Conservation (phyloP, 345 rosid species). For the Salix dunnii region DNA sequence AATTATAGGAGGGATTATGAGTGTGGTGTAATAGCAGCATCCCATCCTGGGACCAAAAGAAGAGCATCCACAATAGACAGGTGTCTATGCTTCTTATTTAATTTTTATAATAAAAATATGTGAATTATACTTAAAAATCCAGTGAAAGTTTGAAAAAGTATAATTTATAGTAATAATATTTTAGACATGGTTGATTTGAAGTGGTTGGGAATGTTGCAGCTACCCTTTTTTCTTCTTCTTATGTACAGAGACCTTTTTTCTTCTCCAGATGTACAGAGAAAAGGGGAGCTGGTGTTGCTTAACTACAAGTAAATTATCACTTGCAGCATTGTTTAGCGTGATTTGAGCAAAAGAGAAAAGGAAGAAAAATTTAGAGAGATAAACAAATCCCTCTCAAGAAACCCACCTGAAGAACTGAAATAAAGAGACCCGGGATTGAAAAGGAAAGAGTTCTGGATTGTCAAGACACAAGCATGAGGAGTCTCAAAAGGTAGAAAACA, state of each 20-base stretch:
- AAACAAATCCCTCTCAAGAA: slow-evolving; percentile 9
- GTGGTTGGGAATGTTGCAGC: slow-evolving; percentile 14
- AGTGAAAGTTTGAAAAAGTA: too few species aligned
- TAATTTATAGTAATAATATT: too few species aligned
- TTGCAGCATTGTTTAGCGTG: slow-evolving; percentile 49
- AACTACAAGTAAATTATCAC: slow-evolving; percentile 30
- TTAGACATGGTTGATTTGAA: too few species aligned
- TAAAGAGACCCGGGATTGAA: slow-evolving; percentile 23
- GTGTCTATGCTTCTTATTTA: too few species aligned
- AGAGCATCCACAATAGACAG: too few species aligned
- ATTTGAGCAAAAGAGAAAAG: slow-evolving; percentile 21
- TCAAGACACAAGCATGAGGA: slow-evolving; percentile 53
- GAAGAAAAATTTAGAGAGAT: slow-evolving; percentile 6
- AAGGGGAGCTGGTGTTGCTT: slow-evolving; percentile 21
- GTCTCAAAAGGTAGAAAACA: slow-evolving; percentile 70
- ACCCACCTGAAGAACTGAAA: slow-evolving; percentile 14
- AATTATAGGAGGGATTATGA: too few species aligned
- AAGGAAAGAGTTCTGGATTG: slow-evolving; percentile 21
- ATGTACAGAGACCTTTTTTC: neutral
- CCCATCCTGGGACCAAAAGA: too few species aligned
- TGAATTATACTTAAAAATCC: too few species aligned
- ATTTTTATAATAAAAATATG: too few species aligned
- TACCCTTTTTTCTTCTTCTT: slow-evolving; percentile 19
- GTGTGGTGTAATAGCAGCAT: too few species aligned
- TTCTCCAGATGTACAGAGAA: slow-evolving; percentile 9